phyloP scores from a whole-genome alignment of 306 rosid species.

The Styphnolobium japonicum region DNA sequence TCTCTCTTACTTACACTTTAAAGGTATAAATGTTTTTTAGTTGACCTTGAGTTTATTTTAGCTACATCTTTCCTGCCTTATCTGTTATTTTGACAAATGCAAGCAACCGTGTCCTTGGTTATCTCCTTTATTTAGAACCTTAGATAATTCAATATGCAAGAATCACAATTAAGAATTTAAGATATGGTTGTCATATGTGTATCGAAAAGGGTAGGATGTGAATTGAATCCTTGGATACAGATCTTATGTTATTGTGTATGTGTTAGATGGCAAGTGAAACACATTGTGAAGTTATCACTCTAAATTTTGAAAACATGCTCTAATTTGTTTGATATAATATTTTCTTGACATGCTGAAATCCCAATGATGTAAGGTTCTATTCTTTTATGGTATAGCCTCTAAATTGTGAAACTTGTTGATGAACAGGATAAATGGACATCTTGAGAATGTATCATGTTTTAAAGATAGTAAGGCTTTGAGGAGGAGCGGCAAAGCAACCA shows the following conservation, averaged over 20 bases:
- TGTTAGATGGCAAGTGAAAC: background rate
- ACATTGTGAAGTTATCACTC: background rate
- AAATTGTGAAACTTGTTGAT: constrained; percentile 13
- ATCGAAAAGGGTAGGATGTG: background rate
- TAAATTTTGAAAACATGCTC: background rate
- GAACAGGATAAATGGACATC: constrained; percentile 33
- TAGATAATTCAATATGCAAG: constrained; percentile 1
- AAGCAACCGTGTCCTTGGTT: background rate
- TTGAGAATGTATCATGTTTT: constrained; percentile 37
- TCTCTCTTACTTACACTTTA: no score
- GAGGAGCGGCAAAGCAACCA: constrained; percentile 53
- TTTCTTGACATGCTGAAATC: constrained; percentile 17
- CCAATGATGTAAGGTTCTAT: constrained; percentile 1
- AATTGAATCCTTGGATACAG: background rate
- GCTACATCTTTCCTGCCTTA: background rate
- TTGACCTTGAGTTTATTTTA: background rate
- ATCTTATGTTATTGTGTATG: background rate
- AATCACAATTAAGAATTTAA: constrained; percentile 12
- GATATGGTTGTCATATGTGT: background rate
- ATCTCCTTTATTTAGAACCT: background rate
- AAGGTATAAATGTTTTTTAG: no score
- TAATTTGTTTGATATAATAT: background rate
- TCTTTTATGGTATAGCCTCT: constrained; percentile 16
- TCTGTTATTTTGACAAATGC: background rate
- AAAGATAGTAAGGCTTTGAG: constrained; percentile 45